Base-by-base conservation (phyloP, 306 rosid species). In the Vigna reflexopilosa region DNA sequence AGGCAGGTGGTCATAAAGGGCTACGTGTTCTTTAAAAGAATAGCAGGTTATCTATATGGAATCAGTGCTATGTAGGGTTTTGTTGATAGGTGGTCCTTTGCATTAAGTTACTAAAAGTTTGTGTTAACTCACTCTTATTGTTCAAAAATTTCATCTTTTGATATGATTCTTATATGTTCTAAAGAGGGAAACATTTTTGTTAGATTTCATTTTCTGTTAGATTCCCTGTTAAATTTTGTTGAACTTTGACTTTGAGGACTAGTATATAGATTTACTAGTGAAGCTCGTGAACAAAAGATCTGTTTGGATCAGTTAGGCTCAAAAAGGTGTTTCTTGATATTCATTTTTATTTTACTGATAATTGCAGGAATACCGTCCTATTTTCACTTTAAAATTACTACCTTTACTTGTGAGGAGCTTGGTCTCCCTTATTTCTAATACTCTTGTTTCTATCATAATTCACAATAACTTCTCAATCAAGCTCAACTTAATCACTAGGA, bases 231-330 rank as follows among this genome's bases (percentile, higher is more conserved):
- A 42, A 74, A 32, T 44, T 9, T 74, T n/a, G 19, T 30, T 15
- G 7, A 28, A 56, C 69, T 74, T 44, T 45, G 69, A 44, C 44
- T 13, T 61, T 61, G 54, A 34, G 61, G 70, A 14, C 11, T 73
- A 40, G 30, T 30, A 61, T 61, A 44, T 34, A 34, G 50, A 51
- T 34, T 56, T 73, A 59, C 42, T 17, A 4, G 55, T 8, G 45
- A 40, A 55, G 38, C 65, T 55, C 38, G 48, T 36, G 66, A 73
- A 22, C 44, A 56, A 42, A 73, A 20, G 34, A 50, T 67, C 70
- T 9, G 62, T 56, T 8, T 22, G 62, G 34, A 3, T 11, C 63
- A 24, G 63, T 26, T 5, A 5, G 17, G 10, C 5, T 58, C 38
- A 58, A 12, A 22, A 12, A 58, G 26, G 15, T 58, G 65, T 26